A percentile compares a stretch with the other conserved stretches of the same genome.
phyloP scores from a whole-genome alignment of 352 stramenopile species.

The Blastocystis sp. region DNA sequence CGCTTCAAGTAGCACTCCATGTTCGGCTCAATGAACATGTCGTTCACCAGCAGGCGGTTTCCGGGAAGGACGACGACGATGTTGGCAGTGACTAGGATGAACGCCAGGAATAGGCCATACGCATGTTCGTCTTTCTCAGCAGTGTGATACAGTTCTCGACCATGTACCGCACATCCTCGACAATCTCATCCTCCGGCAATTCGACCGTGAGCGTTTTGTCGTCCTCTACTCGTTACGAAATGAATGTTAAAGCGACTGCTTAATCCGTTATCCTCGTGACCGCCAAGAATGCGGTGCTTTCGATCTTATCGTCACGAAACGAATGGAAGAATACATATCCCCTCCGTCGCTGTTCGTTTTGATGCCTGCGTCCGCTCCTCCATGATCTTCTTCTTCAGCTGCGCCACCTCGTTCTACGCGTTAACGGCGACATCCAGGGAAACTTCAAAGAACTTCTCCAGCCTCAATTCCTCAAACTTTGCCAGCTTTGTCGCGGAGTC shows the following conservation, averaged over 20 bases:
- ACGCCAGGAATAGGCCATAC: background rate
- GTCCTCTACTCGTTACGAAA: constrained; percentile 8
- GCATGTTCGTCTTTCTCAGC: background rate
- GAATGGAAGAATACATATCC: background rate
- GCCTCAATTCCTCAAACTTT: constrained; percentile 36
- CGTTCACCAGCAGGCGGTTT: constrained; percentile 40
- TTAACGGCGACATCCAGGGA: background rate
- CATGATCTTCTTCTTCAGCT: constrained; percentile 51
- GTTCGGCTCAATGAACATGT: constrained; percentile 10
- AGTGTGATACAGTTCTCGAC: constrained; percentile 6
- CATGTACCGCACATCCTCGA: constrained; percentile 60
- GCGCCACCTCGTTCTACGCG: constrained; percentile 28
- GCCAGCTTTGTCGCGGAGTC: constrained; percentile 54
- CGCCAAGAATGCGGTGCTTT: constrained; percentile 29
- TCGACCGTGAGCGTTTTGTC: constrained; percentile 42
- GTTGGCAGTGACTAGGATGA: constrained; percentile 26
- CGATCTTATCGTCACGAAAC: background rate
- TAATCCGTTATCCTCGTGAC: constrained; percentile 9
- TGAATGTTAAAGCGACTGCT: background rate
- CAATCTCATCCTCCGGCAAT: constrained; percentile 28
- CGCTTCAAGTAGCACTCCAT: background rate
- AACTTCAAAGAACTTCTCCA: constrained; percentile 31
- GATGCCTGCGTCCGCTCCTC: constrained; percentile 15
- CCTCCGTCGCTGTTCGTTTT: constrained; percentile 30
- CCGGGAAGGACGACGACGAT: constrained; percentile 61